Base-by-base conservation (phyloP, 2,329 filamentous ascomycete species). In the Trichoderma endophyticum region DNA sequence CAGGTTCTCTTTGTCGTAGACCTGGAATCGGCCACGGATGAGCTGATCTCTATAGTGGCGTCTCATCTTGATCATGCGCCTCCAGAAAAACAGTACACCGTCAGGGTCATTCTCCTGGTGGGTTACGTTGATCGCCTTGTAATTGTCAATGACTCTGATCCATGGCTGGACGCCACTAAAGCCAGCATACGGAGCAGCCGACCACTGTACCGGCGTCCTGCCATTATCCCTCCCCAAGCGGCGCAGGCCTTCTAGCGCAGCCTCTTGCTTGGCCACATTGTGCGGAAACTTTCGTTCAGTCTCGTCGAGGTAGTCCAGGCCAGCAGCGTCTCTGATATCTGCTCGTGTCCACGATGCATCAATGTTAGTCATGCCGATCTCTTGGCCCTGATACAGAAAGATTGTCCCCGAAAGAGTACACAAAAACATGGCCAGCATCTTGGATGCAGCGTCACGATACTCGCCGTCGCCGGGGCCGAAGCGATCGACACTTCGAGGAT, bases 121-220 rank as follows among this genome's bases (percentile, higher is more conserved):
- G 43, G 43, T n/a, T 48, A 48, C 43, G 8, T 59, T 93, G 76
- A 90, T 83, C 2, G 81, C 77, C 3, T 75, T 75, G 75, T 88
- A 90, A 34, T 86, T 59, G 56, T 59, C 56, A 59, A 28, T 59
- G 26, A 59, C 56, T 21, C 87, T 84, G 88, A 93, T 93, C 91
- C 91, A 93, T 0, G 91, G 89, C 74, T 84, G 84, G 0, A 59
- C 56, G 56, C 26, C 26, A 62, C 88, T 87, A 79, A 93, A 93
- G 0, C 91, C 91, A 0, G 88, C 88, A 73, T 91, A 85, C 0
- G 85, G 80, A 0, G 83, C 81, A 1, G 80, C 83, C 66, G 86
- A 85, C 91, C 91, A 93, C 67, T 91, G 90, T 78, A 93, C 88
- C 0, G 91, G 91, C 2, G 90, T 86, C 0, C 91, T 83, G 2